Evolutionary conservation across 2,329 filamentous ascomycete species (phyloP).

Genomic region (Pezicula radicicola): DNA sequence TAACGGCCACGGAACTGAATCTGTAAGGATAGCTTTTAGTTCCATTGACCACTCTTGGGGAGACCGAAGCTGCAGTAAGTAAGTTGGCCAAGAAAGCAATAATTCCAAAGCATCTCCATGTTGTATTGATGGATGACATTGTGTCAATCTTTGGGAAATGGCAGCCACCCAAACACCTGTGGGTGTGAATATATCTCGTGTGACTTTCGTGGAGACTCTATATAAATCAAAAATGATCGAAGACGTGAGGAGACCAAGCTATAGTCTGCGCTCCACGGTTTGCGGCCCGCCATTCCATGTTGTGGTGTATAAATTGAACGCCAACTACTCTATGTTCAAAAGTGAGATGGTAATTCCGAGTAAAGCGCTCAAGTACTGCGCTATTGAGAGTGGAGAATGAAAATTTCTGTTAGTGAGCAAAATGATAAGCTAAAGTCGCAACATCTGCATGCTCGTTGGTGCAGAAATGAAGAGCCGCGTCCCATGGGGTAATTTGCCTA

Average conservation of each 20-base stretch:
- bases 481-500: no score
- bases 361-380: no score
- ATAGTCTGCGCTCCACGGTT: background rate
- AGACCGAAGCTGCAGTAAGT: background rate
- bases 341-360: no score
- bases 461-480: conserved; percentile 16
- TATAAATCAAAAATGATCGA: background rate
- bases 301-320: background rate
- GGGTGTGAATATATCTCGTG: background rate
- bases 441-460: background rate
- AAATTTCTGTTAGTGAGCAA: background rate
- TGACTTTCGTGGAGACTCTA: background rate
- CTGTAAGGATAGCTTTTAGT: conserved; percentile 4
- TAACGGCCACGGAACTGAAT: conserved; percentile 10
- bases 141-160: background rate
- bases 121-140: background rate
- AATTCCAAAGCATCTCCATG: background rate
- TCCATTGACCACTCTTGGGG: background rate
- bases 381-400: background rate
- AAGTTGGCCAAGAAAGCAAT: background rate
- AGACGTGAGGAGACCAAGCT: background rate
- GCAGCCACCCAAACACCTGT: background rate
- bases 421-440: background rate
- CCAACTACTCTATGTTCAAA: no score
- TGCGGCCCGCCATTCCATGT: background rate